Base-by-base conservation (phyloP, 768 basidiomycete genomes). In the Trametes villosa region DNA sequence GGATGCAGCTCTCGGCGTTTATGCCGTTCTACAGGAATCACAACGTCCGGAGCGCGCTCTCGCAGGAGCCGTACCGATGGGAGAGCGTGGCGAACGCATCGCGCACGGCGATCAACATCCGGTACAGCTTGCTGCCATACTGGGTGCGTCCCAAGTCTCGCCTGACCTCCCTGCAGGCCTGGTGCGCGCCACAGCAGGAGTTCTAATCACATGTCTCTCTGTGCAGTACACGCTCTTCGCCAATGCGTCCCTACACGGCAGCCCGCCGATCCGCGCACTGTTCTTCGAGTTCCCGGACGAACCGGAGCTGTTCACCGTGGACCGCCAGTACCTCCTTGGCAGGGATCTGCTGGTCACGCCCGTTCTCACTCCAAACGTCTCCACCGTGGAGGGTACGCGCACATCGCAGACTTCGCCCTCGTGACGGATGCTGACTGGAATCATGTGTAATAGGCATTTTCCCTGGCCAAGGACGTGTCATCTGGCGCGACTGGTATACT, bases 1-100 rank as follows among this genome's bases (percentile, higher is more conserved):
- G 92, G 92, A 92, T 91, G 90, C 86, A 88, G 70, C 80, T 92
- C n/a, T 80, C 88, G 3, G 91, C 91, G 1, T 93, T 93, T 71
- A 81, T 82, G 27, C 91, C 91, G 6, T 94, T 94, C 78, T 92
- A 85, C 72, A 79, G 91, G 52, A 94, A 93, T 71, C 92, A 93
- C 71, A 90, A 90, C 62, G 72, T 78, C 31, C 77, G 76, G 53
- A 84, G 83, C 24, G 87, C 88, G 5, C 77, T 91, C 29, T 74
- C 85, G n/a, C 92, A 92, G 70, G 91, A 92, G 67, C 89, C 90
- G 2, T 93, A 88, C 65, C 78, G 84, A 41, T 94, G 92, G 91
- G 87, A 89, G 55, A 88, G 85, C 53, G 91, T 92, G 15, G 88
- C 88, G 1, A 80, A 86, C 41, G 88, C 91, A 18, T 86, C 87